Evolutionary conservation across 768 basidiomycete species (phyloP).

Genomic region (Arthromyces matolae): DNA sequence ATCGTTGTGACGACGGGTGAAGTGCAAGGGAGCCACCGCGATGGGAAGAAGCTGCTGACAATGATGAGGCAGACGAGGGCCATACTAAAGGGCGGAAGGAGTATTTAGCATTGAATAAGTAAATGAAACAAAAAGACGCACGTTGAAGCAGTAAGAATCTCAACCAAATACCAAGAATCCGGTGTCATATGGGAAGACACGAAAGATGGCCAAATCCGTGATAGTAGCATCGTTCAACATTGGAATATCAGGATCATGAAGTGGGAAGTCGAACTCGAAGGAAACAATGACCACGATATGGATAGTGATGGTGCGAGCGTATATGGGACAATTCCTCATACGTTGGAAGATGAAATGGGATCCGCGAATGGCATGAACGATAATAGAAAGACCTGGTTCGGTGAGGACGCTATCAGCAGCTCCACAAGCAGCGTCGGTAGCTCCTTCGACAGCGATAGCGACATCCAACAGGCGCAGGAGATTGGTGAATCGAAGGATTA

Average conservation of each 20-base stretch:
- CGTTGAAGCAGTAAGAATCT: too few relatives aligned
- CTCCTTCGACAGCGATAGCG: conserved; percentile 99
- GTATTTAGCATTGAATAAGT: too few relatives aligned
- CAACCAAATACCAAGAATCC: too few relatives aligned
- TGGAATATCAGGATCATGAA: conserved; percentile 99
- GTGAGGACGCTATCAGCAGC: conserved; percentile 98
- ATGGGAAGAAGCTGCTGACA: too few relatives aligned
- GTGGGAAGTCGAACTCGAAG: conserved; percentile 98
- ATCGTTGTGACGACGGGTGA: too few relatives aligned
- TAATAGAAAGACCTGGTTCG: conserved; percentile 97
- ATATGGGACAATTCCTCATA: conserved; percentile 99
- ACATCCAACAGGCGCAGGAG: too few relatives aligned
- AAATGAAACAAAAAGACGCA: too few relatives aligned
- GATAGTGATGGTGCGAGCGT: conserved; percentile 92
- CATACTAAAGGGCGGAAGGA: too few relatives aligned
- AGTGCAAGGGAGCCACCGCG: too few relatives aligned
- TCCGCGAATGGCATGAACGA: conserved; percentile 97
- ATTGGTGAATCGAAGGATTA: too few relatives aligned
- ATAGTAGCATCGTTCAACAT: conserved; percentile 97
- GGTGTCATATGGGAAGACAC: too few relatives aligned
- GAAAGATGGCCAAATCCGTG: conserved; percentile 96
- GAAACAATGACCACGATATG: conserved; percentile 97
- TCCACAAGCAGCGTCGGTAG: conserved; percentile 97
- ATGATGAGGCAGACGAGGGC: too few relatives aligned
- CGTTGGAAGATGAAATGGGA: conserved; percentile 99